Evolutionary conservation across 768 basidiomycete species (phyloP).

Genomic region (Russula griseocarnosa): DNA sequence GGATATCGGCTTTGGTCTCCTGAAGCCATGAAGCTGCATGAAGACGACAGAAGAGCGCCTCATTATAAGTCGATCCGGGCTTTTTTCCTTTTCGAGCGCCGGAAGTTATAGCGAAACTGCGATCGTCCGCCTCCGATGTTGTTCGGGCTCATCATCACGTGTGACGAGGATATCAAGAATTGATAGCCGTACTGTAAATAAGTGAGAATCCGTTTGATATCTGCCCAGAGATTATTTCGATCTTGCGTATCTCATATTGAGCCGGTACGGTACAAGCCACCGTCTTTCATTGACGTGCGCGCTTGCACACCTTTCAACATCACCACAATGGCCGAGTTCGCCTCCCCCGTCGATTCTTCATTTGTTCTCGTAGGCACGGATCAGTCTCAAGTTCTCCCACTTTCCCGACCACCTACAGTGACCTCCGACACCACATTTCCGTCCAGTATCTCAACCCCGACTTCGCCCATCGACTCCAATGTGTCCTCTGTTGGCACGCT

Average conservation of each 20-base stretch:
- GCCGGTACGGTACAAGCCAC: background rate
- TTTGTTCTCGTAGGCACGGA: constrained; percentile 18
- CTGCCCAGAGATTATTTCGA: constrained; percentile 12
- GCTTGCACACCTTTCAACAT: background rate
- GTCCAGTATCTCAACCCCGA: constrained; percentile 22
- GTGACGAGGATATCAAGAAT: constrained; percentile 3
- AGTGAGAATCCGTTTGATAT: background rate
- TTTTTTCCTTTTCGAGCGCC: background rate
- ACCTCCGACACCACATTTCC: constrained; percentile 22
- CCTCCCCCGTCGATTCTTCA: constrained; percentile 12
- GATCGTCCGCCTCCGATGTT: too few species aligned
- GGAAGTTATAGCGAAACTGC: background rate
- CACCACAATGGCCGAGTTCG: constrained; percentile 15
- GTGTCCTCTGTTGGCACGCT: constrained; percentile 10
- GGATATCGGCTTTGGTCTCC: constrained; percentile 14
- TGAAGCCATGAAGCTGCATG: constrained; percentile 13
- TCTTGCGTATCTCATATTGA: constrained; percentile 2
- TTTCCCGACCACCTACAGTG: constrained; percentile 12
- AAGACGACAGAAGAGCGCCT: constrained; percentile 11
- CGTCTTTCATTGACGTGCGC: background rate
- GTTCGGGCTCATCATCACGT: too few species aligned
- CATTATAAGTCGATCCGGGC: background rate
- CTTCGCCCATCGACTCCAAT: constrained; percentile 23
- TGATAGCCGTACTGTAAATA: too few species aligned
- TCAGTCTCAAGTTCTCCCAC: constrained; percentile 17